Evolutionary conservation across 495 filamentous ascomycete genomes (phyloP), one percentile per base, ranked within the genome.

Genomic region (Cryomyces minteri): DNA sequence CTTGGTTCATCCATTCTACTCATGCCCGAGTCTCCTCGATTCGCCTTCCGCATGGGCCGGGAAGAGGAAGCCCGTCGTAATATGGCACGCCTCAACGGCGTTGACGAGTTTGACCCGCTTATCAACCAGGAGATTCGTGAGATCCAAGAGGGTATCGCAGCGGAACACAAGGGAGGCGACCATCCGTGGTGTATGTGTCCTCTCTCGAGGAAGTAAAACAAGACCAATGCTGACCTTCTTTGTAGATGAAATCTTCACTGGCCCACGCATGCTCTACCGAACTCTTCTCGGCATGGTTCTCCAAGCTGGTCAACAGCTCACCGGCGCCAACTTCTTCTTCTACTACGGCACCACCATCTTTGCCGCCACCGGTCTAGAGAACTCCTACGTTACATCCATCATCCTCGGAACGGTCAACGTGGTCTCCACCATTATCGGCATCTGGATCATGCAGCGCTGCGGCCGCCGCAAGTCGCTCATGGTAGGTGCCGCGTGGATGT

Each of bases 321-420:
- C 83, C 28, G 84, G 84, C 66, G 77, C 64, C 64, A 90, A 92
- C 71, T 88, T 90, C 68, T 77, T 92, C 66, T 88, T 92, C 74
- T 93, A 88, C 70, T 90, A 81, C 61, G 79, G 78, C 39, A 85
- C 82, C 30, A 72, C 77, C 43, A 88, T 88, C 74, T 81, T 90
- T 66, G 54, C 68, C 60, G 68, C 78, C 31, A 76, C 67, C 52
- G 67, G 78, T 48, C 81, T 92, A 55, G 49, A 49, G 34, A 74
- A 87, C 66, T 70, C 79, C 41, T 92, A 92, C 73, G 60, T 88
- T 39, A 83, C 88, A 56, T 74, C 69, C 47, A 67, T 94, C 54
- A 25, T 25, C 18, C 18, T 25, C 18, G 18, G 18, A 25, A 25
- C 18, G 46, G 79, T 92, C 69, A 94, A 92, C 62, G 83, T 92